Evolutionary conservation across 108 stramenopile species (phyloP), one percentile per base, ranked within the genome.

Genomic region (Cyclostephanos tholiformis): DNA sequence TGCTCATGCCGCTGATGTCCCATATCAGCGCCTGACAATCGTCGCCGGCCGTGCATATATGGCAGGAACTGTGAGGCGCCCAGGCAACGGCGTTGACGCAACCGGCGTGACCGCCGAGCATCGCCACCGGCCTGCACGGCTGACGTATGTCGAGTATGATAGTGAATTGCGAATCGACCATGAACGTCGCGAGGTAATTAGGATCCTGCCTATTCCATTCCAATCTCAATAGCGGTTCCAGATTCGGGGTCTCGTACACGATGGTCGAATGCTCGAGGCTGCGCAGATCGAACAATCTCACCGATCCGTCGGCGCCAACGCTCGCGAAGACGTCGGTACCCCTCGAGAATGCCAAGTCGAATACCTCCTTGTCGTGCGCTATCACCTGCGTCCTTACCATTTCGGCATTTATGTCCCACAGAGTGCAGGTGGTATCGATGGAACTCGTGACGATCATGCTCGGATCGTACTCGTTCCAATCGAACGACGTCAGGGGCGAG

Each of bases 201-300:
- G 97, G 92, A 90, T 99, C 98, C 71, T 98, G 96, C 77, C 96
- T 96, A 85, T 99, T 99, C 99, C 99, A 99, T 71, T 94, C 96
- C 29, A 99, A 69, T 30, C 99, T 77, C 57, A 99, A 66, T 27
- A 99, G 78, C 12, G 99, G 96, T 38, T 94, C 91, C 63, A 97
- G 80, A 41, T 90, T 89, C 0, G 91, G 88, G 7, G 92, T 91
- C 78, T 99, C 99, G 76, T 97, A 99, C 44, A 99, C 95, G 64
- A 99, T 99, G 25, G 90, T 92, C 14, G 95, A 97, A 82, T 98
- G 97, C 73, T 97, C 99, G 68, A 99, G 82, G 51, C 83, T 88
- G 26, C 99, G 84, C 65, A 98, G 77, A 77, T 99, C 99, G 71
- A 99, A 99, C 82, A 98, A 87, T 0, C 99, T 94, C 0, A 99